Evolutionary conservation across 1,284 basidiomycete species (phyloP).

Genomic region (Boletellus deceptivus): DNA sequence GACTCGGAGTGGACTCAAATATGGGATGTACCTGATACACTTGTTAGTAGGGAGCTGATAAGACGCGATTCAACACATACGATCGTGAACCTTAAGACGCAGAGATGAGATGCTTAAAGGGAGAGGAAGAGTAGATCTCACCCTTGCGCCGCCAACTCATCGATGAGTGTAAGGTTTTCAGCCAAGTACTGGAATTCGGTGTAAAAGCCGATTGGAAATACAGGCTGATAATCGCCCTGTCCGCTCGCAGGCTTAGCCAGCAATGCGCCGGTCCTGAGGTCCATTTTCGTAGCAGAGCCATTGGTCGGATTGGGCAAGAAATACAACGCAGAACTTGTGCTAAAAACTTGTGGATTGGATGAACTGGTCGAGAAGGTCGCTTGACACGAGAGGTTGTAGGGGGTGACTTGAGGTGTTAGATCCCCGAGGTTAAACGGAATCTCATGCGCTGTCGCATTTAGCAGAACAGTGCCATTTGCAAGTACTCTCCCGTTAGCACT

Average conservation of each 20-base stretch:
- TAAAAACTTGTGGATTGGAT: constrained; percentile 44
- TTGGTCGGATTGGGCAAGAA: constrained; percentile 56
- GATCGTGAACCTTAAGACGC: constrained; percentile 30
- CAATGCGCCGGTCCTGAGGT: constrained; percentile 64
- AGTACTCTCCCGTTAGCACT: constrained; percentile 22
- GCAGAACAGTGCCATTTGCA: constrained; percentile 23
- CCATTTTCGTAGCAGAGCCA: constrained; percentile 64
- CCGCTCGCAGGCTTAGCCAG: constrained; percentile 55
- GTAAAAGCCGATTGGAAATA: constrained; percentile 75
- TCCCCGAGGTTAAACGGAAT: constrained; percentile 21
- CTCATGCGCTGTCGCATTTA: constrained; percentile 30
- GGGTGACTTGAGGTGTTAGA: constrained; percentile 21
- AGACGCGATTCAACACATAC: constrained; percentile 17
- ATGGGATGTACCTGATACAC: constrained; percentile 58
- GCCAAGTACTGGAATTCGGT: constrained; percentile 65
- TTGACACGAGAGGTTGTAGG: constrained; percentile 31
- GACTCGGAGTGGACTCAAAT: constrained; percentile 58
- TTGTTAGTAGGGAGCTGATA: constrained; percentile 8
- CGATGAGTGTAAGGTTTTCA: constrained; percentile 52
- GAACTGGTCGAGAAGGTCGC: constrained; percentile 23
- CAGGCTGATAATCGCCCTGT: constrained; percentile 48
- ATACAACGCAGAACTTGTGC: constrained; percentile 44
- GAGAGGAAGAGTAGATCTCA: constrained; percentile 29
- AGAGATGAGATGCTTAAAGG: constrained; percentile 4
- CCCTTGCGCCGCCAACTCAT: constrained; percentile 63